phyloP scores from a whole-genome alignment of 2,329 filamentous ascomycete species.

The Nemania sp. region DNA sequence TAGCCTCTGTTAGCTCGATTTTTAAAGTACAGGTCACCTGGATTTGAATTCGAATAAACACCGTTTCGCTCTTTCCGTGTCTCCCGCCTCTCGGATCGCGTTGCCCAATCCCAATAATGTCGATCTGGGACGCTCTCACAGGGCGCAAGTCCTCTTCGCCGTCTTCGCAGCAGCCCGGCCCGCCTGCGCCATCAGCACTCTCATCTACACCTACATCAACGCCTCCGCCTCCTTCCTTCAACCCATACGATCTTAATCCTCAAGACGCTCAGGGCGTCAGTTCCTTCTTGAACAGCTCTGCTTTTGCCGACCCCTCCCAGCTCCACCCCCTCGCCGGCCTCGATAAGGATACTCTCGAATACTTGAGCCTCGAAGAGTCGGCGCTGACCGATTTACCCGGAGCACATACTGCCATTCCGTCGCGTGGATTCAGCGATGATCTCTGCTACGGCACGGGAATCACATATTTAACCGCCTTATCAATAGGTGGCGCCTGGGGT shows the following conservation, averaged over 20 bases:
- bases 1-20: too few species aligned
- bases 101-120: slow-evolving; percentile 46
- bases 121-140: slow-evolving; percentile 65
- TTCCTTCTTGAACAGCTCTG: slow-evolving; percentile 77
- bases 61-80: slow-evolving; percentile 7
- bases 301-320: slow-evolving; percentile 82
- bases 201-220: slow-evolving; percentile 50
- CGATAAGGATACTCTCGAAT: slow-evolving; percentile 91
- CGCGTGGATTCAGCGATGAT: slow-evolving; percentile 96
- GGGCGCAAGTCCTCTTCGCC: slow-evolving; percentile 55
- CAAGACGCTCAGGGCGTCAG: slow-evolving; percentile 84
- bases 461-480: slow-evolving; percentile 86
- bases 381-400: slow-evolving; percentile 84
- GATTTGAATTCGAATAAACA: too few species aligned
- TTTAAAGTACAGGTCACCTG: too few species aligned
- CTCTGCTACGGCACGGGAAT: slow-evolving; percentile 96
- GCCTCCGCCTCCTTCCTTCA: too few species aligned
- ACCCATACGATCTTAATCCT: slow-evolving; percentile 56
- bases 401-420: slow-evolving; percentile 84
- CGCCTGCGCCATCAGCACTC: slow-evolving; percentile 48
- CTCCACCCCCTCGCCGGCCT: slow-evolving; percentile 93
- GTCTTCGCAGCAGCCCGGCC: slow-evolving; percentile 40
- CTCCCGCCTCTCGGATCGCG: slow-evolving; percentile 20
- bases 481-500: slow-evolving; percentile 88
- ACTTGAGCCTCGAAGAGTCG: slow-evolving; percentile 91